These are phyloP conservation scores for Candida adriatica DNA, from an alignment of 805 yeast species.

Conservation along the genomic window DNA sequence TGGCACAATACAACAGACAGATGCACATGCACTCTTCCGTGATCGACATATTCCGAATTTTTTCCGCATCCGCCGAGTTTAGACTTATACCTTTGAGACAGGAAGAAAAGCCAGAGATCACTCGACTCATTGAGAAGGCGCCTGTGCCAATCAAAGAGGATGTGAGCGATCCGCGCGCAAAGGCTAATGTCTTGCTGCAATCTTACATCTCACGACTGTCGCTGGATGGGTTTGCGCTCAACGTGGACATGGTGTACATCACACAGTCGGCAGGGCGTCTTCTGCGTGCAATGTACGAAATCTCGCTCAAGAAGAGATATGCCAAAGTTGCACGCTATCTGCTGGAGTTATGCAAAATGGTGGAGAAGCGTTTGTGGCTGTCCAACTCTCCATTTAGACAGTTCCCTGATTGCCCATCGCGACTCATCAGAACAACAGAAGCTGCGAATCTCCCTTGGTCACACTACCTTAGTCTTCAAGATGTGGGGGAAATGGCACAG, in stretches of 20 bases:
- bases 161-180: slow-evolving; percentile 64
- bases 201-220: slow-evolving; percentile 73
- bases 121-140: slow-evolving; percentile 58
- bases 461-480: slow-evolving; percentile 58
- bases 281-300: slow-evolving; percentile 77
- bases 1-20: slow-evolving; percentile 55
- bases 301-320: slow-evolving; percentile 67
- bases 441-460: slow-evolving; percentile 78
- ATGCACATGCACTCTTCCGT: slow-evolving; percentile 59
- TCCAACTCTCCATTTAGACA: slow-evolving; percentile 84
- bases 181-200: slow-evolving; percentile 74
- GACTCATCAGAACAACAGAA: slow-evolving; percentile 68
- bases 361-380: slow-evolving; percentile 78
- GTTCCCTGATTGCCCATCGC: slow-evolving; percentile 62
- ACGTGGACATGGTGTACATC: slow-evolving; percentile 89
- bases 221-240: slow-evolving; percentile 83
- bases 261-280: slow-evolving; percentile 91
- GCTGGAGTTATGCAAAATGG: slow-evolving; percentile 68
- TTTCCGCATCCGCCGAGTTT: slow-evolving; percentile 82
- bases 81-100: slow-evolving; percentile 74
- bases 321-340: slow-evolving; percentile 50
- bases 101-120: slow-evolving; percentile 75
- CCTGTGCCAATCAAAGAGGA: slow-evolving; percentile 84
- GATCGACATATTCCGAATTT: slow-evolving; percentile 70
- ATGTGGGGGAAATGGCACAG: slow-evolving; percentile 74